Conservation (phyloP, 192 early-diverging fungal genomes). For the Lobosporangium transversale region DNA sequence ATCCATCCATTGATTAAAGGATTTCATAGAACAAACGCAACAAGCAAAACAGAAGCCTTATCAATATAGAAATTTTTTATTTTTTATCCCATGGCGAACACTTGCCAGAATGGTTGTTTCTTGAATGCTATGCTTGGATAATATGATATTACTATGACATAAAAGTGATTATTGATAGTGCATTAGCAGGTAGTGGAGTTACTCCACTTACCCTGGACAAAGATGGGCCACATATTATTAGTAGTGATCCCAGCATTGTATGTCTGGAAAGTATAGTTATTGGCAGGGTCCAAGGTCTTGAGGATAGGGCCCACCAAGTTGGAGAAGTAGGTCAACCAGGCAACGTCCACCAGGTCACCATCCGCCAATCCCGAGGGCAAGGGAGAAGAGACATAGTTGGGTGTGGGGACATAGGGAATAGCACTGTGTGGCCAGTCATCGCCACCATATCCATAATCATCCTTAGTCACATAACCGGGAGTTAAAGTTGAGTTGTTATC, state of each 20-base stretch:
- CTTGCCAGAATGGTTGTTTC: no score
- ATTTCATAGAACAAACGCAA: no score
- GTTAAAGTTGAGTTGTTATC: slow-evolving; percentile 42
- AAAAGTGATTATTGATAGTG: no score
- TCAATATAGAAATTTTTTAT: no score
- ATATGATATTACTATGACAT: no score
- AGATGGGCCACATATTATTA: slow-evolving; percentile 49
- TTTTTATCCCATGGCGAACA: no score
- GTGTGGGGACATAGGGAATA: slow-evolving; percentile 45
- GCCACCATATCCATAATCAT: slow-evolving; percentile 59
- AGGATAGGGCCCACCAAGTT: slow-evolving; percentile 43
- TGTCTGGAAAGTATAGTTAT: slow-evolving; percentile 9
- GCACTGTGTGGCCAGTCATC: slow-evolving; percentile 61
- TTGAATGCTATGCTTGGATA: no score
- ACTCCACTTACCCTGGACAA: slow-evolving; percentile 48
- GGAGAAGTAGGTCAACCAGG: slow-evolving; percentile 57
- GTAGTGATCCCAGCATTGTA: slow-evolving; percentile 33
- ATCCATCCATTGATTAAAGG: no score
- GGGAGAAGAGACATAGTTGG: slow-evolving; percentile 55
- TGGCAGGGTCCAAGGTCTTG: slow-evolving; percentile 41
- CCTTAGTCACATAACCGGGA: slow-evolving; percentile 61
- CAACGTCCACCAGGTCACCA: slow-evolving; percentile 49
- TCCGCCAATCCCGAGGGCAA: slow-evolving; percentile 46
- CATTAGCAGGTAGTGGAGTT: no score
- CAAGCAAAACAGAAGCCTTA: no score